Base-by-base conservation (phyloP, 139 green algal genomes). In the Astrephomene gubernaculifera region DNA sequence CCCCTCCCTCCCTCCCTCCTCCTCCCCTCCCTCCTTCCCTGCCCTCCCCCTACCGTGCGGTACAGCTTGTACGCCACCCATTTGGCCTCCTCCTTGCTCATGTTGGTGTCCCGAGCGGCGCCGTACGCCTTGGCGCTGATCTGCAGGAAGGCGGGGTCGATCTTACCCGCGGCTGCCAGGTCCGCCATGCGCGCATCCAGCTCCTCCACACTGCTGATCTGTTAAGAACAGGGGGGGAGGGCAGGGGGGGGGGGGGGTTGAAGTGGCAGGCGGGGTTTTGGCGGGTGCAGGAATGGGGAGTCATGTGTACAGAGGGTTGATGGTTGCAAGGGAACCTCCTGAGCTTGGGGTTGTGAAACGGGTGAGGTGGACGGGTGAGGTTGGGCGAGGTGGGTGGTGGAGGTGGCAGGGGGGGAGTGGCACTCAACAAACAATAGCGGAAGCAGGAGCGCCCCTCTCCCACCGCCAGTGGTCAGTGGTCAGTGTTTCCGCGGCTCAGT, bases 41-140 rank as follows among this genome's bases (percentile, higher is more conserved):
- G 3, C 65, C 41, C 14, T 12, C 22, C 2, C 45, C 79, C 67
- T 45, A 85, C 79, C 31, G 54, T 52, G 45, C 88, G 88, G 85
- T 92, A 92, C 81, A 92, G 70, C 81, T 92, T 92, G 85, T 92
- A 92, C 24, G 85, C 44, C 43, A 92, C 84, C 84, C 89, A 90
- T 83, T 94, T 94, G 64, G 91, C 89, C 87, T 94, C 90, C 38
- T 94, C 91, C 57, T 90, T 74, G 1, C 81, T 93, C 91, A 94
- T 94, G 76, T 93, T 91, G 45, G 89, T 93, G 86, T 94, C 91
- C 1, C 89, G 83, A 1, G 91, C 91, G 1, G 89, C 89, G 68
- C 91, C 91, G 49, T 94, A 94, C 2, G 91, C 91, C 90, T 90
- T 85, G 33, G 79, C 85, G 36, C n/a, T 69, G 70, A 89, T 89